Percentiles rank a stretch among this genome's conserved stretches.
These are phyloP conservation scores for Blumeriella jaapii DNA, from an alignment of 2,329 filamentous ascomycete genomes.

Conservation along the genomic window DNA sequence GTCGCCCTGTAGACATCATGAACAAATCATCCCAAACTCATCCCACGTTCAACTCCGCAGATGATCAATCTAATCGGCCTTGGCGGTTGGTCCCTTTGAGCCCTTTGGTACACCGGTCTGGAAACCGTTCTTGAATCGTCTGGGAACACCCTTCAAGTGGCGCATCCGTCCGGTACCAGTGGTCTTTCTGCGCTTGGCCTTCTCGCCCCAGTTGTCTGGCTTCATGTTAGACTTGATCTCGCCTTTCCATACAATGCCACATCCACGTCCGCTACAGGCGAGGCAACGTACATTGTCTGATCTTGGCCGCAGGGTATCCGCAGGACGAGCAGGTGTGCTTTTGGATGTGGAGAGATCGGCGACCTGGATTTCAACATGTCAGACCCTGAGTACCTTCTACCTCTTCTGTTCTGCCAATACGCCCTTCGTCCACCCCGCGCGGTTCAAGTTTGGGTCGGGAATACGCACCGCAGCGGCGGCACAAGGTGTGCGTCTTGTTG, in stretches of 20 bases:
- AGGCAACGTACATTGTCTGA: constrained; percentile 82
- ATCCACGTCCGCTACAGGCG: constrained; percentile 9
- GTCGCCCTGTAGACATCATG: constrained; percentile 22
- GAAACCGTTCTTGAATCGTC: constrained; percentile 98
- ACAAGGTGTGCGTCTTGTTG: constrained; percentile 29
- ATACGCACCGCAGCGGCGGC: constrained; percentile 28
- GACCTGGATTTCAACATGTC: constrained; percentile 45
- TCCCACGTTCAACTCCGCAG: constrained; percentile 28
- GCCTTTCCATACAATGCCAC: constrained; percentile 55
- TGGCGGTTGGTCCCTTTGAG: constrained; percentile 50
- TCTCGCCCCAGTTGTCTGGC: constrained; percentile 99
- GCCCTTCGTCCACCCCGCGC: neutral
- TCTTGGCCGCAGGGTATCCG: constrained; percentile 96
- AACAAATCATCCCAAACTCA: constrained; percentile 22
- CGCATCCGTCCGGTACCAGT: constrained; percentile 93
- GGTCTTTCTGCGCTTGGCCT: constrained; percentile 99
- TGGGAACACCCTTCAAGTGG: constrained; percentile 83
- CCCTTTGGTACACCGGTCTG: constrained; percentile 79
- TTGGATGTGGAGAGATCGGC: constrained; percentile 97
- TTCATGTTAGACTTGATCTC: constrained; percentile 57
- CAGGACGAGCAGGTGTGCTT: constrained; percentile 95
- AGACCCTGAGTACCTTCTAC: constrained; percentile 10
- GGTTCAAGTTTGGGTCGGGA: constrained; percentile 6
- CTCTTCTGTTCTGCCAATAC: neutral
- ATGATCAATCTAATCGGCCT: constrained; percentile 28